Evolutionary conservation across 306 rosid species (phyloP), one percentile per base, ranked within the genome.

Genomic region (Adenanthera pavonina): DNA sequence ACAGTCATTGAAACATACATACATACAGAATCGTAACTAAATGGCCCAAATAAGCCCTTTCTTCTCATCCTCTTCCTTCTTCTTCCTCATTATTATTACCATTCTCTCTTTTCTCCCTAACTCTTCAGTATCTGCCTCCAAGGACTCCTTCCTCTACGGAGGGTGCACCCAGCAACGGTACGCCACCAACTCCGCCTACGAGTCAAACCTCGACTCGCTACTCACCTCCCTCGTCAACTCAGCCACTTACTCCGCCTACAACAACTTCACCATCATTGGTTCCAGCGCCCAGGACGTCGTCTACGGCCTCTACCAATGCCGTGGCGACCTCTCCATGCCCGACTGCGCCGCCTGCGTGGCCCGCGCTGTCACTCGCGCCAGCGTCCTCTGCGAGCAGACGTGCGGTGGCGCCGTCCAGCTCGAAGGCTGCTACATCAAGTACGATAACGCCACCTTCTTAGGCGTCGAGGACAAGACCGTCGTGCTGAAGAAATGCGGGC

Each of bases 271-370:
- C 78, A 78, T 95, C 83, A 43, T 84, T 10, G 93, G 89, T 8
- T 79, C 96, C 9, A 75, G 52, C 80, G 71, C 78, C 0, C 84
- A 60, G 36, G 98, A 91, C 86, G 74, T 83, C 30, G 81, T 84
- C 10, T 81, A 88, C 81, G 98, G 98, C 12, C 92, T 95, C 81
- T 92, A 86, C 92, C 99, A 95, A 74, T 95, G 99, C 85, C 98
- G 98, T 0, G 99, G 90, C 4, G 99, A 95, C 85, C 94, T 95
- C 52, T 75, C 94, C 61, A 92, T 92, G 99, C 94, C 92, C 0
- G 97, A 90, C 83, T 95, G 98, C 82, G 88, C 97, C 81, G 34
- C 92, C 1, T 93, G 98, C 79, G 79, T 95, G 0, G 75, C 90
- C 0, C 90, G 89, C 2, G 86, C 98, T 0, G 86, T 90, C 64